phyloP scores from a whole-genome alignment of 129 eudicot genomes.

The Solidago caesia region DNA sequence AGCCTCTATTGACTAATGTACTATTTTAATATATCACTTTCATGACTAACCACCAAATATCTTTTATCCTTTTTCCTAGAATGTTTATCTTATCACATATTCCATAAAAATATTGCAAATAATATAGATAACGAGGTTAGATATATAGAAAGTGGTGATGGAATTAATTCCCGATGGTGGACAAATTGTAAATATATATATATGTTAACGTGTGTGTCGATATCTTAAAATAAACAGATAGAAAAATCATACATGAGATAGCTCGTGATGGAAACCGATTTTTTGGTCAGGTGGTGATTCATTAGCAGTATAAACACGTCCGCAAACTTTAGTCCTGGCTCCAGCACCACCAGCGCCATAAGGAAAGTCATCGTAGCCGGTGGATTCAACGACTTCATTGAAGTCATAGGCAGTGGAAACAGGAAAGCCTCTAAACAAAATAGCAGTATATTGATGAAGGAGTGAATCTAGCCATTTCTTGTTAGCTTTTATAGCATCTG shows the following conservation, averaged over 20 bases:
- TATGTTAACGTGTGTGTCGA: no score
- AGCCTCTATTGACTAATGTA: no score
- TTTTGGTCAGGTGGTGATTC: constrained; percentile 6
- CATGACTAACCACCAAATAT: no score
- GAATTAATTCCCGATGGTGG: no score
- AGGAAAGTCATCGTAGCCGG: constrained; percentile 64
- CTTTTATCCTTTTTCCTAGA: no score
- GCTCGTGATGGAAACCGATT: neutral
- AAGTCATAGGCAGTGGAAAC: constrained; percentile 51
- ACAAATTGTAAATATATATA: no score
- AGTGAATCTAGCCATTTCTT: constrained; percentile 48
- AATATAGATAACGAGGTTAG: no score
- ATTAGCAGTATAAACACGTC: constrained; percentile 45
- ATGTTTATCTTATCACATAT: no score
- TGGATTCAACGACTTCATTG: constrained; percentile 70
- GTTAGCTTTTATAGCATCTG: constrained; percentile 42
- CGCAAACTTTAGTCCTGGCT: constrained; percentile 55
- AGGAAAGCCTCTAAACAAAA: constrained; percentile 61
- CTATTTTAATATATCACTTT: no score
- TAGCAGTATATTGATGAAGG: constrained; percentile 47
- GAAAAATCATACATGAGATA: neutral
- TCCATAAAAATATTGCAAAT: no score
- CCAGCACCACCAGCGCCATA: constrained; percentile 77
- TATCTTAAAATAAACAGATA: no score
- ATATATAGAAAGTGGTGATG: no score